phyloP scores from a whole-genome alignment of 352 stramenopile genomes.

The Pythium phragmiticola region DNA sequence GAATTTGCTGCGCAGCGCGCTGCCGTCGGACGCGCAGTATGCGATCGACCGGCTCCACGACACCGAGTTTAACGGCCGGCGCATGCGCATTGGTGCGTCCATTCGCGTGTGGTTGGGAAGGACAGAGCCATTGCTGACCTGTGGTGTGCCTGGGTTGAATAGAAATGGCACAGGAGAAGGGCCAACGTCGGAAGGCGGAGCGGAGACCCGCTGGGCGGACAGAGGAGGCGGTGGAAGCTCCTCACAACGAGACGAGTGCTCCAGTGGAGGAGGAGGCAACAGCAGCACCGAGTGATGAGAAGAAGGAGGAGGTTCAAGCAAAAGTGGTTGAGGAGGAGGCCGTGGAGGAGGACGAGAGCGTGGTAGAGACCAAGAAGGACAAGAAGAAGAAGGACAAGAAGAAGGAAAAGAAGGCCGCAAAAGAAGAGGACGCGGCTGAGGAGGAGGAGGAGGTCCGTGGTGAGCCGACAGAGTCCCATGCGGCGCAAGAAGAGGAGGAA shows the following conservation, averaged over 20 bases:
- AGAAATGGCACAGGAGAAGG: conserved; percentile 80
- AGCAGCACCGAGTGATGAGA: conserved; percentile 20
- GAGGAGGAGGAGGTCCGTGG: conserved; percentile 5
- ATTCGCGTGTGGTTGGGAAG: too few relatives aligned
- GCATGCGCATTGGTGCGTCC: conserved; percentile 75
- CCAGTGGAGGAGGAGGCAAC: conserved; percentile 7
- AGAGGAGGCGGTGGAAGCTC: conserved; percentile 16
- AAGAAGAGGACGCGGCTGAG: conserved; percentile 17
- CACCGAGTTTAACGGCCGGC: conserved; percentile 70
- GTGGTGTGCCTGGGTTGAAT: neutral
- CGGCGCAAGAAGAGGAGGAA: conserved; percentile 18
- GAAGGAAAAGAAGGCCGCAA: conserved; percentile 24
- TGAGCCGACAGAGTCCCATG: conserved; percentile 2
- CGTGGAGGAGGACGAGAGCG: too few relatives aligned
- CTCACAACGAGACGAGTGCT: conserved; percentile 19
- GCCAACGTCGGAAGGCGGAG: conserved; percentile 23
- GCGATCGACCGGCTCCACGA: conserved; percentile 79
- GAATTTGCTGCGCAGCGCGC: conserved; percentile 41
- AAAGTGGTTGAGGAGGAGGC: conserved; percentile 22
- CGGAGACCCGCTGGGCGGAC: conserved; percentile 8
- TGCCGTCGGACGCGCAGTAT: conserved; percentile 63
- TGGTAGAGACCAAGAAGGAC: conserved; percentile 20
- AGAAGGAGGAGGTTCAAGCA: conserved; percentile 22
- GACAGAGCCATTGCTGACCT: neutral
- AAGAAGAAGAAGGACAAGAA: conserved; percentile 33